phyloP scores from a whole-genome alignment of 1,284 basidiomycete genomes.

The Hymenochaete sp. region DNA sequence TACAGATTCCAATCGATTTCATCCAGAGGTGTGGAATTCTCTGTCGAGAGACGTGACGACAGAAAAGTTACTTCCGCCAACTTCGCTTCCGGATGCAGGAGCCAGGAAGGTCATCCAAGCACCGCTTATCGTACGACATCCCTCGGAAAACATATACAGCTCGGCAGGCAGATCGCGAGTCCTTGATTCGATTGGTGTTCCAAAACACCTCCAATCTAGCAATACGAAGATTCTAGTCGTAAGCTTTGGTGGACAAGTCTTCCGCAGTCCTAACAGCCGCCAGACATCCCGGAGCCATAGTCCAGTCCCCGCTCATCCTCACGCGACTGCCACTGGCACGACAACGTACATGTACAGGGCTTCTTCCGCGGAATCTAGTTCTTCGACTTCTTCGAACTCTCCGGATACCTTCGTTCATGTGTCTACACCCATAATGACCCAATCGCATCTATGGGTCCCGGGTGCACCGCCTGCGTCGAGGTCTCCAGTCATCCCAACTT shows the following conservation, averaged over 20 bases:
- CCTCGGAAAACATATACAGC: slow-evolving; percentile 41
- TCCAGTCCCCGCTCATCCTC: slow-evolving; percentile 12
- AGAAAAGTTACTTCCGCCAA: slow-evolving; percentile 29
- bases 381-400: not conserved
- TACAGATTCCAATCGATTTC: slow-evolving; percentile 35
- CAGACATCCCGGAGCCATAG: slow-evolving; percentile 30
- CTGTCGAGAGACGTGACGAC: slow-evolving; percentile 27
- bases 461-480: slow-evolving; percentile 36
- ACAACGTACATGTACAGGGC: slow-evolving; percentile 8
- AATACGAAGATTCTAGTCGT: slow-evolving; percentile 58
- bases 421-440: slow-evolving; percentile 21
- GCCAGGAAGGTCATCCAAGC: slow-evolving; percentile 43
- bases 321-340: too few species aligned
- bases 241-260: slow-evolving; percentile 71
- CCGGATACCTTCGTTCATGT: slow-evolving; percentile 9
- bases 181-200: slow-evolving; percentile 51
- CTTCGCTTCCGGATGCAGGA: slow-evolving; percentile 27
- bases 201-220: slow-evolving; percentile 39
- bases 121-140: slow-evolving; percentile 57
- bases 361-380: slow-evolving; percentile 12
- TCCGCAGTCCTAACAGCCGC: slow-evolving; percentile 46
- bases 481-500: slow-evolving; percentile 17
- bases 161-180: slow-evolving; percentile 41
- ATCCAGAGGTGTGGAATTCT: slow-evolving; percentile 34
- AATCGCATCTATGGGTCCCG: slow-evolving; percentile 32